Percentiles rank a stretch among this genome's conserved stretches.
Conservation (phyloP, 2,329 filamentous ascomycete species). For the Onygenales sp. region DNA sequence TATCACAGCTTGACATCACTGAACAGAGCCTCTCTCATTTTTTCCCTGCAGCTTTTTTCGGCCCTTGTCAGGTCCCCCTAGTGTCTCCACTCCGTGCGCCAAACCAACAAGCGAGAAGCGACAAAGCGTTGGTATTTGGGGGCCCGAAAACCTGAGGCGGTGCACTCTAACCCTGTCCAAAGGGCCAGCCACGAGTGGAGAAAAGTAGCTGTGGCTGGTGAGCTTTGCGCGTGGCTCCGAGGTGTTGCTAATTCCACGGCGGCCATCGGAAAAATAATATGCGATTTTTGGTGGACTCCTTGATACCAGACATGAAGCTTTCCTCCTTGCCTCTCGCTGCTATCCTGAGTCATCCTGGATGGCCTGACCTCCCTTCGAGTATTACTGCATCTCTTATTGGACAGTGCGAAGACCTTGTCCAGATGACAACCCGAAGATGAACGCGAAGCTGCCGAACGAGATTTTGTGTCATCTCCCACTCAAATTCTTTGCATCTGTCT, state of each 20-base stretch:
- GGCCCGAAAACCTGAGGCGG: not conserved
- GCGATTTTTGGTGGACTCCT: no score
- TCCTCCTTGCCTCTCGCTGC: not conserved
- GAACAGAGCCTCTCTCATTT: no score
- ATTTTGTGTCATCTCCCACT: not conserved
- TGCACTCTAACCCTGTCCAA: not conserved
- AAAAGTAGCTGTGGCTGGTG: not conserved
- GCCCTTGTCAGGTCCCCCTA: no score
- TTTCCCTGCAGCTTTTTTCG: no score
- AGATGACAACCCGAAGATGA: not conserved
- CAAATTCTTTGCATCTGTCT: not conserved
- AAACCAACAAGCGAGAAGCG: no score
- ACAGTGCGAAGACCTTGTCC: constrained; percentile 2
- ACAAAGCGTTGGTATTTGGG: not conserved
- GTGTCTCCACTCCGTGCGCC: no score
- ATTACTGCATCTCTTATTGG: constrained; percentile 1
- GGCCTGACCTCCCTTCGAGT: not conserved
- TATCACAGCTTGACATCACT: no score
- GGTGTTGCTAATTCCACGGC: not conserved
- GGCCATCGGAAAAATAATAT: no score
- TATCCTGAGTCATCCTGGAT: not conserved
- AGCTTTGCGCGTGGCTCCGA: not conserved
- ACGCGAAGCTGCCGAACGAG: not conserved
- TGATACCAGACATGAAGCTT: not conserved
- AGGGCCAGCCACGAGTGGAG: not conserved